These are phyloP conservation scores for Vanrija humicola DNA, from an alignment of 1,284 basidiomycete species.

Conservation along the genomic window DNA sequence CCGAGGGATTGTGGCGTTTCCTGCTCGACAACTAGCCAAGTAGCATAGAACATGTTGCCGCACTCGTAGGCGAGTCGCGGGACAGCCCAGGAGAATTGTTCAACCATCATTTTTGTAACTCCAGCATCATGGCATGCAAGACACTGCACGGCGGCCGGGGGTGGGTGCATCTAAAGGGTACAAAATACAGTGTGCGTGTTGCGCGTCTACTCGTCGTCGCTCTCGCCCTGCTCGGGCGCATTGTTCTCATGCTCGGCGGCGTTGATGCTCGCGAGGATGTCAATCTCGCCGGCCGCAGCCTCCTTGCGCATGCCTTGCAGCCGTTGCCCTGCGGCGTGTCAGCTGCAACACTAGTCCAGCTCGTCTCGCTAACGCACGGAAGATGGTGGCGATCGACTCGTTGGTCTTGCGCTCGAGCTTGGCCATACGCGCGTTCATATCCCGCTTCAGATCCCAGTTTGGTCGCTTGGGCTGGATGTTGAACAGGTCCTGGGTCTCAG, in stretches of 20 bases:
- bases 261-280: conserved; percentile 46
- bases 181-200: conserved; percentile 1
- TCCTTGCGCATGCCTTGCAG: conserved; percentile 43
- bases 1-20: conserved; percentile 80
- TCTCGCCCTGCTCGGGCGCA: conserved; percentile 14
- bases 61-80: too few species aligned
- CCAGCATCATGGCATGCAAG: too few species aligned
- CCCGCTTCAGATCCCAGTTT: conserved; percentile 96
- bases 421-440: conserved; percentile 81
- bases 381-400: conserved; percentile 85
- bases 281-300: conserved; percentile 32
- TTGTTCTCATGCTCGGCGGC: conserved; percentile 44
- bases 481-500: conserved; percentile 70
- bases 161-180: too few species aligned
- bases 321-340: conserved; percentile 38
- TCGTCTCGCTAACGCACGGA: conserved; percentile 51
- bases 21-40: conserved; percentile 51
- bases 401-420: conserved; percentile 88
- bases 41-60: too few species aligned
- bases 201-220: conserved; percentile 25
- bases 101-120: too few species aligned
- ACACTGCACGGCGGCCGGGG: too few species aligned
- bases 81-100: too few species aligned
- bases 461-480: conserved; percentile 94
- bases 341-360: too few species aligned